Conservation (phyloP, 345 rosid species). For the Kernera saxatilis region DNA sequence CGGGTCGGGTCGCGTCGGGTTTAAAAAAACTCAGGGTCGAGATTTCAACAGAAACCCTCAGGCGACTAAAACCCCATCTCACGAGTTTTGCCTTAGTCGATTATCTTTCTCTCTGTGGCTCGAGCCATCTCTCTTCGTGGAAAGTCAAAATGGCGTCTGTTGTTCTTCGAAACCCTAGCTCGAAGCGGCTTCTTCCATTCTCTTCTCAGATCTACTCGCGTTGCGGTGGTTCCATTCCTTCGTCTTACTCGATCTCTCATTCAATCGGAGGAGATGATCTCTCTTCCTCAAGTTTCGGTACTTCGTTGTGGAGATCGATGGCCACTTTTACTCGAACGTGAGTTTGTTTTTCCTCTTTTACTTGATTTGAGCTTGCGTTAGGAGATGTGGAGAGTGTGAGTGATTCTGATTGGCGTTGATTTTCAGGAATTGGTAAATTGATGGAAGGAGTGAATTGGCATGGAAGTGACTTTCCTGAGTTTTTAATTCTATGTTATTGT, state of each 20-base stretch:
- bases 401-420: not conserved
- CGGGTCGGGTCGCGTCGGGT: slow-evolving; percentile 20
- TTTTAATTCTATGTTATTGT: not conserved
- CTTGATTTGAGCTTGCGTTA: not conserved
- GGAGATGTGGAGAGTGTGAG: not conserved
- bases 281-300: slow-evolving; percentile 17
- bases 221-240: slow-evolving; percentile 22
- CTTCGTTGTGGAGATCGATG: slow-evolving; percentile 68
- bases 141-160: slow-evolving; percentile 37
- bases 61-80: slow-evolving; percentile 28
- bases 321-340: slow-evolving; percentile 86
- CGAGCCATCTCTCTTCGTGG: not conserved
- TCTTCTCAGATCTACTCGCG: slow-evolving; percentile 36
- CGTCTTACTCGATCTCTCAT: slow-evolving; percentile 31
- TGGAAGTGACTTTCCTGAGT: not conserved
- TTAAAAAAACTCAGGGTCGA: not conserved
- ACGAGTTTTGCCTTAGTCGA: not conserved
- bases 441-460: not conserved
- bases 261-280: slow-evolving; percentile 30
- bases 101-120: not conserved
- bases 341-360: not conserved
- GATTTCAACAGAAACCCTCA: slow-evolving; percentile 24
- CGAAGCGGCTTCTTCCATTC: slow-evolving; percentile 36
- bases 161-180: slow-evolving; percentile 38
- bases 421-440: not conserved